phyloP scores from a whole-genome alignment of 2,329 filamentous ascomycete genomes.

The Penicillium sp. region DNA sequence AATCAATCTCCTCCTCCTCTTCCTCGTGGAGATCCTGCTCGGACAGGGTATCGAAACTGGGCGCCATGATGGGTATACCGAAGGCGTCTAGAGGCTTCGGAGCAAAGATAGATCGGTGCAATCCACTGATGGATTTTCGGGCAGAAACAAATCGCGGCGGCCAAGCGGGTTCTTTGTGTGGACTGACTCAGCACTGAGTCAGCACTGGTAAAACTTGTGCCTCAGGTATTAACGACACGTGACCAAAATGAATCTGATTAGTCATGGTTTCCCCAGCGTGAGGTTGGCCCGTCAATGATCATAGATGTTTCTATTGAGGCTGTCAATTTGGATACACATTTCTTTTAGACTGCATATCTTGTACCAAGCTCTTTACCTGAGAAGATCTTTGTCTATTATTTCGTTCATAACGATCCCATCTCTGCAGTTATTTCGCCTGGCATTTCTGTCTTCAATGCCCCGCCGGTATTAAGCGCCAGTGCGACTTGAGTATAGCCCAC shows the following conservation, averaged over 20 bases:
- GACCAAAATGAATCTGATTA: background rate
- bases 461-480: slow-evolving; percentile 42
- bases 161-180: slow-evolving; percentile 36
- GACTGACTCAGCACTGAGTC: slow-evolving; percentile 28
- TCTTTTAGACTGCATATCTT: slow-evolving; percentile 1
- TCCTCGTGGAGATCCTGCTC: slow-evolving; percentile 89
- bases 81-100: slow-evolving; percentile 21
- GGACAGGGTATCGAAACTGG: slow-evolving; percentile 86
- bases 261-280: slow-evolving; percentile 7
- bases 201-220: slow-evolving; percentile 1
- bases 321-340: slow-evolving; percentile 6
- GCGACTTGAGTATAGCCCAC: slow-evolving; percentile 28
- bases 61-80: slow-evolving; percentile 68
- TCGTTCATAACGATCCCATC: background rate
- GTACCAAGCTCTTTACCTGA: background rate
- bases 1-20: slow-evolving; percentile 91
- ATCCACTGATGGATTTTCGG: slow-evolving; percentile 33
- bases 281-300: slow-evolving; percentile 2
- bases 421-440: slow-evolving; percentile 4
- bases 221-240: background rate
- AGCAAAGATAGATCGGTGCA: slow-evolving; percentile 23
- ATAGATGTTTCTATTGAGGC: slow-evolving; percentile 6
- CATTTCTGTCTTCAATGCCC: slow-evolving; percentile 29
- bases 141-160: slow-evolving; percentile 34
- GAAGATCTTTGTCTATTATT: background rate